A percentile compares a stretch with the other conserved stretches of the same genome.
Evolutionary conservation across 176 grass and related monocot genomes (phyloP).

Genomic region (Ananas comosus): DNA sequence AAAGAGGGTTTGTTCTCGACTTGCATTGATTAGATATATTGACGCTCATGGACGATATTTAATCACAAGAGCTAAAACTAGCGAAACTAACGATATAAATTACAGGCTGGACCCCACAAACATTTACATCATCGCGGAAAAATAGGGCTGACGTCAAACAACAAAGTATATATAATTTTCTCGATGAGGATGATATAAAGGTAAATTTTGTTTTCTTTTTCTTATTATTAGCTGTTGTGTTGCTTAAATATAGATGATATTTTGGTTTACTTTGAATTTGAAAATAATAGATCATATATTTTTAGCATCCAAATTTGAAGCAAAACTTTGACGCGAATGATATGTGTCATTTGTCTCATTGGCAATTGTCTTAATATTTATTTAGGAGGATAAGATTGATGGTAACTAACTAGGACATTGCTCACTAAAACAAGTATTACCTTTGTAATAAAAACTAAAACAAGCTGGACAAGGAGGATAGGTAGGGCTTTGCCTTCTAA

Average conservation of each 20-base stretch:
- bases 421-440: not conserved
- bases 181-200: constrained; percentile 97
- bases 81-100: constrained; percentile 3
- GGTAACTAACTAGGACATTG: not conserved
- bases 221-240: constrained; percentile 6
- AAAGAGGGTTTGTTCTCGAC: constrained; percentile 58
- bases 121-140: constrained; percentile 90
- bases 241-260: not conserved
- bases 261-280: not conserved
- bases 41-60: not conserved
- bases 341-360: not conserved
- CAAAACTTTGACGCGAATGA: not conserved
- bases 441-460: not conserved
- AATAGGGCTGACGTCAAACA: constrained; percentile 67
- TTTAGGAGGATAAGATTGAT: not conserved
- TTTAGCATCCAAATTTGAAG: not conserved
- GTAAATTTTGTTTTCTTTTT: constrained; percentile 26
- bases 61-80: not conserved
- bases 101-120: constrained; percentile 82
- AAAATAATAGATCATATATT: not conserved
- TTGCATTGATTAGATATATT: not conserved
- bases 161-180: constrained; percentile 82
- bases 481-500: too few species aligned
- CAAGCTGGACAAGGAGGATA: too few species aligned
- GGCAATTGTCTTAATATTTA: not conserved